Evolutionary conservation across 2,329 filamentous ascomycete species (phyloP), one percentile per base, ranked within the genome.

Genomic region (Cryoendolithus antarcticus): DNA sequence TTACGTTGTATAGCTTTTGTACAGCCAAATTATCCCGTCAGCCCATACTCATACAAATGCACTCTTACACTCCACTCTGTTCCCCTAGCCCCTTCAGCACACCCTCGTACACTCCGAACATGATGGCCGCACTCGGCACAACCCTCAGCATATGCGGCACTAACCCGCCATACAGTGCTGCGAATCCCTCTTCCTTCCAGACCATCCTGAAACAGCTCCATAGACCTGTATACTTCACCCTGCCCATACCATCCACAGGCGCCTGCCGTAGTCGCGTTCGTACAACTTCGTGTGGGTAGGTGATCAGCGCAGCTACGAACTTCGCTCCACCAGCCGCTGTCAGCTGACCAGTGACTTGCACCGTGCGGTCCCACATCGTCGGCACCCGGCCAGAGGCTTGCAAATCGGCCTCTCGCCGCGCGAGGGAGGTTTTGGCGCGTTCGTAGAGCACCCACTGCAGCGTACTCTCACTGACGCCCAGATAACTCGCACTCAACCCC

Each of bases 371-470:
- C 79, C 81, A 86, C 49, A 69, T 62, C 4, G 66, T 83, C 58
- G 74, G 78, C 30, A 72, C 65, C 33, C 77, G 68, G 1, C 82
- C 80, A 9, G 65, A 65, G 60, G 77, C 50, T 47, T 63, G 45
- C 57, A 68, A 35, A 38, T 62, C 65, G 51, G 70, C 70, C 58
- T 82, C 80, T 43, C 86, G 69, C 33, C 65, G 63, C 34, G 72
- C 74, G 28, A 95, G 65, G 10, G 69, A 69, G 15, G 74, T 67
- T 71, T 95, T 96, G 70, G 93, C 78, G 60, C 88, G 82, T 65
- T 96, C 88, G 62, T 95, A 96, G 51, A 95, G 65, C 54, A 93
- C 80, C 86, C 86, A 94, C 59, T 96, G 88, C 53, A 94, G 62
- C 4, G 88, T 91, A 48, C 80, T 88, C 67, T 95, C 89, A 2